Conservation (phyloP, 176 grass and related monocot genomes). For the Hordeum marinum region DNA sequence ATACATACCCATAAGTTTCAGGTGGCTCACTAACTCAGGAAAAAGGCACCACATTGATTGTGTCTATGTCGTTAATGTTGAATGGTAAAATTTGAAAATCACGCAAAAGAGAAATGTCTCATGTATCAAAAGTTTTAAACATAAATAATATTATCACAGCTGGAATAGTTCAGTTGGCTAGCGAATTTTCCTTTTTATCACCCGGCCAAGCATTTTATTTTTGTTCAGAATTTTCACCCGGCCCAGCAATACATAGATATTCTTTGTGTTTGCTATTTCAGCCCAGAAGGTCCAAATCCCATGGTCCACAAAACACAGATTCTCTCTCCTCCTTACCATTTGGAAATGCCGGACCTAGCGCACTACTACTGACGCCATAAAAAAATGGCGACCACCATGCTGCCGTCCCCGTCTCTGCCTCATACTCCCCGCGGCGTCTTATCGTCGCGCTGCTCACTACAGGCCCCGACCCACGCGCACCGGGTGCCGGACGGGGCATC, state of each 20-base stretch:
- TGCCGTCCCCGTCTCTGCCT: neutral
- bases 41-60: too few relatives aligned
- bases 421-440: slow-evolving; percentile 1
- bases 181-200: too few relatives aligned
- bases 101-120: too few relatives aligned
- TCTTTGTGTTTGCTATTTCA: too few relatives aligned
- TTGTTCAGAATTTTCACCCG: too few relatives aligned
- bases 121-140: neutral
- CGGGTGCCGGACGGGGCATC: slow-evolving; percentile 14
- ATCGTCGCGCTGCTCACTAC: slow-evolving; percentile 13
- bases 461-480: slow-evolving; percentile 1
- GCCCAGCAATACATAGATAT: too few relatives aligned
- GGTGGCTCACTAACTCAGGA: too few relatives aligned
- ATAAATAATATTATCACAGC: neutral
- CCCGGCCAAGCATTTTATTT: too few relatives aligned
- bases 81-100: too few relatives aligned
- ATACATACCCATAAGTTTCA: too few relatives aligned
- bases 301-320: neutral
- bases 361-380: slow-evolving; percentile 34
- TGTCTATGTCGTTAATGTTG: too few relatives aligned
- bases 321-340: slow-evolving; percentile 19
- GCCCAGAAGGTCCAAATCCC: neutral
- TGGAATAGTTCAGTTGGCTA: slow-evolving; percentile 77
- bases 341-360: neutral
- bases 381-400: slow-evolving; percentile 40